phyloP scores from a whole-genome alignment of 2,329 filamentous ascomycete genomes.

The Dendrostoma leiphaemia region DNA sequence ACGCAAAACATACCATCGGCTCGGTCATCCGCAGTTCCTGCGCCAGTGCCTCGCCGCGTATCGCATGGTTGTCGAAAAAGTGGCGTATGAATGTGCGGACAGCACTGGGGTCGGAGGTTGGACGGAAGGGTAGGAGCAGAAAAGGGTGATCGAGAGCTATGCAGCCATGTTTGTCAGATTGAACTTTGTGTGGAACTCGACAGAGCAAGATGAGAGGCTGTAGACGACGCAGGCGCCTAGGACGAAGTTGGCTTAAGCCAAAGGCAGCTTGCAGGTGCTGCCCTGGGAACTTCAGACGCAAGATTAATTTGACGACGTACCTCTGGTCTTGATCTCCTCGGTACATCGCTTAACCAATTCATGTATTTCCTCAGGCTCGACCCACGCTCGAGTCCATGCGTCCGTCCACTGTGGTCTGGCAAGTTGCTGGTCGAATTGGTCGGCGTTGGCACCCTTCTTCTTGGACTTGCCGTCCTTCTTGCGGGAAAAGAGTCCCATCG shows the following conservation, averaged over 20 bases:
- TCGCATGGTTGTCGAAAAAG: conserved; percentile 74
- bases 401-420: conserved; percentile 81
- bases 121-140: conserved; percentile 89
- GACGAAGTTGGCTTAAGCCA: conserved; percentile 1
- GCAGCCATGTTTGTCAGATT: conserved; percentile 9
- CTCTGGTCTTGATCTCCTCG: conserved; percentile 88
- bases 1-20: conserved; percentile 69
- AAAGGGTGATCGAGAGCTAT: conserved; percentile 87
- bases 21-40: conserved; percentile 92
- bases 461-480: conserved; percentile 74
- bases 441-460: conserved; percentile 58
- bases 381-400: conserved; percentile 76
- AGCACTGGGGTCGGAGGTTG: conserved; percentile 85
- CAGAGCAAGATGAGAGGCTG: conserved; percentile 1
- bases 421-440: conserved; percentile 50
- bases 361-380: conserved; percentile 87
- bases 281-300: neutral
- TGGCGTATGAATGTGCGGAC: conserved; percentile 90
- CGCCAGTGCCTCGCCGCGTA: conserved; percentile 67
- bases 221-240: conserved; percentile 18
- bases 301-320: conserved; percentile 51
- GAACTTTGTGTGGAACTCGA: conserved; percentile 19
- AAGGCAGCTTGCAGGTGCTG: conserved; percentile 18
- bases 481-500: conserved; percentile 53
- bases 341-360: conserved; percentile 84